Base-by-base conservation (phyloP, 805 yeast genomes). In the Torulaspora maleeae region DNA sequence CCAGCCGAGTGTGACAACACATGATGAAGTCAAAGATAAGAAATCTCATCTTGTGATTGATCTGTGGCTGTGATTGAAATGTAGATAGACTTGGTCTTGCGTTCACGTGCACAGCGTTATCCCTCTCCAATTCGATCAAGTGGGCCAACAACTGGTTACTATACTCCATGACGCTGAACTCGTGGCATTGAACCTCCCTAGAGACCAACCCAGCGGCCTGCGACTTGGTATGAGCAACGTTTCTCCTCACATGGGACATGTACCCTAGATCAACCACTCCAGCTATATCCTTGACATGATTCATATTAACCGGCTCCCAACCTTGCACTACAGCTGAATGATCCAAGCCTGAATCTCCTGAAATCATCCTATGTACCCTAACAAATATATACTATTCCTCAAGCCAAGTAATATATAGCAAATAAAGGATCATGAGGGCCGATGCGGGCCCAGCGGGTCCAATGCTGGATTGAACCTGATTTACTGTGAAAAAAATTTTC, bases 21-120 rank as follows among this genome's bases (percentile, higher is more conserved):
- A 88, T 74, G 32, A 89, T 68, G 58, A 89, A 90, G 59, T 89
- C 95, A 45, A 91, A 79, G 45, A 91, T 71, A 54, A 82, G 80
- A 17, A 82, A 80, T 58, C 98, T 77, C 79, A 88, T 86, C 28
- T 62, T 62, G 17, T 57, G 55, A 44, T 55, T 61, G 60, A 69
- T 73, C 49, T 70, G 69, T 16, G 73, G 73, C 44, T 70, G 74
- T 1, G 70, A 57, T 17, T 51, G 54, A 15, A 70, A 66, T 42
- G 64, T 48, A 8, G 63, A 54, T 4, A 65, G 54, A 17, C 53
- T 48, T 29, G 59, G 48, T 24, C 60, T 53, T 1, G 69, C 59
- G 20, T 24, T 32, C 35, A 38, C 41, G 35, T 38, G 43, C 15
- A 38, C 29, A 32, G 43, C 29, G 19, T 47, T 35, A 10, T 38